A percentile compares a stretch with the other conserved stretches of the same genome.
Conservation (phyloP, 495 filamentous ascomycete genomes). For the Thozetella sp. region DNA sequence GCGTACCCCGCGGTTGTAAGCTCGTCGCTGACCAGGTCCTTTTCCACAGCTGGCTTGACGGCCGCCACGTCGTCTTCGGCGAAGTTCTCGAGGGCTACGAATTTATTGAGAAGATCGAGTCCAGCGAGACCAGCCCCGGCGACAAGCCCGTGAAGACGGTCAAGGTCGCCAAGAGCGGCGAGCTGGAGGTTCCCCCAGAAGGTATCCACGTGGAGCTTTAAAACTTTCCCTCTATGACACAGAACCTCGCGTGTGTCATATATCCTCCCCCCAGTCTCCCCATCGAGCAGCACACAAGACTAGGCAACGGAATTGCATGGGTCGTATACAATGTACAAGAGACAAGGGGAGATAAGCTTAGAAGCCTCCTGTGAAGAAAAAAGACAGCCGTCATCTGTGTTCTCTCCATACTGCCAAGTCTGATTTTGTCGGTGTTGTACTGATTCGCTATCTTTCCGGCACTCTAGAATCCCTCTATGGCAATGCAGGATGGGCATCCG, state of each 20-base stretch:
- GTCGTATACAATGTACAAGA: neutral
- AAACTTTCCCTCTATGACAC: constrained; percentile 22
- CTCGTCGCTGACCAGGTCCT: constrained; percentile 24
- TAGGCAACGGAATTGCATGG: neutral
- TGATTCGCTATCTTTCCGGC: neutral
- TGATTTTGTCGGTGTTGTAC: neutral
- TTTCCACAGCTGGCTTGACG: constrained; percentile 76
- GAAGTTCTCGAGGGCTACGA: constrained; percentile 93
- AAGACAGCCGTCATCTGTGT: neutral
- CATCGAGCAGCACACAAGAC: neutral
- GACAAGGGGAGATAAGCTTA: neutral
- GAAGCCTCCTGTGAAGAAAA: neutral
- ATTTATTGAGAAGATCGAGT: constrained; percentile 85
- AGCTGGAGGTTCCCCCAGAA: constrained; percentile 81
- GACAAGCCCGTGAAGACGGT: constrained; percentile 72
- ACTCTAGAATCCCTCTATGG: neutral
- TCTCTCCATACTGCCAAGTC: neutral
- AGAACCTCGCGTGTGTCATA: constrained; percentile 6
- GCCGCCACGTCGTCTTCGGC: constrained; percentile 87
- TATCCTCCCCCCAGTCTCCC: neutral
- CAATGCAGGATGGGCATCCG: neutral
- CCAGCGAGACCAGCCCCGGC: constrained; percentile 65
- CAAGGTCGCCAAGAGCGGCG: constrained; percentile 88
- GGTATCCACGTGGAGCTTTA: constrained; percentile 95
- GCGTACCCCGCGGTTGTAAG: neutral